Percentiles rank a stretch among this genome's conserved stretches.
Conservation (phyloP, 306 rosid species). For the Argentina anserina region DNA sequence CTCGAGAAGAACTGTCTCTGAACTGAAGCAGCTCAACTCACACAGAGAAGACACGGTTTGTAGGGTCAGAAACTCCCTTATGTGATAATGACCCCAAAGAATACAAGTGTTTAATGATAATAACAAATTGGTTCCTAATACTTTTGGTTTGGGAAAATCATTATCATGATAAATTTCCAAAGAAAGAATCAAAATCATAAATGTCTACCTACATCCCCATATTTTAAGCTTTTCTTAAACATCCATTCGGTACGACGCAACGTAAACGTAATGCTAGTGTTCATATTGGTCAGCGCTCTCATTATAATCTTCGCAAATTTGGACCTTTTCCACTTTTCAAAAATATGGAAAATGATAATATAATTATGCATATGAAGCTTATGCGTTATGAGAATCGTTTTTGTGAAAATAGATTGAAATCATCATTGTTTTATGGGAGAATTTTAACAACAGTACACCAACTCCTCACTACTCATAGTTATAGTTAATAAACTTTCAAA, state of each 20-base stretch:
- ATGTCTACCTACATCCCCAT: slow-evolving; percentile 16
- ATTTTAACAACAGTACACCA: no score
- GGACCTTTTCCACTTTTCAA: background rate
- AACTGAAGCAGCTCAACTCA: slow-evolving; percentile 15
- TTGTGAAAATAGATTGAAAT: background rate
- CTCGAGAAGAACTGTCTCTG: background rate
- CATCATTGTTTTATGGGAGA: no score
- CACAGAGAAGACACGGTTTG: slow-evolving; percentile 34
- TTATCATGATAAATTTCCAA: background rate
- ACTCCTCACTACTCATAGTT: no score
- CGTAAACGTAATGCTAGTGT: slow-evolving; percentile 11
- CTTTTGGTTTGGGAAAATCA: slow-evolving; percentile 13
- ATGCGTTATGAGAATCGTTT: background rate
- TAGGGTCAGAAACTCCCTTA: slow-evolving; percentile 45
- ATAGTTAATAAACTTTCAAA: no score
- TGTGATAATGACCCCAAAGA: slow-evolving; percentile 38
- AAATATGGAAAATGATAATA: background rate
- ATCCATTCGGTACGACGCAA: slow-evolving; percentile 21
- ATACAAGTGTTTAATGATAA: background rate
- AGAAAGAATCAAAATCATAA: background rate
- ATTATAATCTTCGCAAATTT: background rate
- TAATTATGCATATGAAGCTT: background rate
- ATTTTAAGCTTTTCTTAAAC: background rate
- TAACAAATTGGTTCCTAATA: no score
- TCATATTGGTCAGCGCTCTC: background rate